Conservation (phyloP, 2,329 filamentous ascomycete genomes). For the Calonectria honghensis region DNA sequence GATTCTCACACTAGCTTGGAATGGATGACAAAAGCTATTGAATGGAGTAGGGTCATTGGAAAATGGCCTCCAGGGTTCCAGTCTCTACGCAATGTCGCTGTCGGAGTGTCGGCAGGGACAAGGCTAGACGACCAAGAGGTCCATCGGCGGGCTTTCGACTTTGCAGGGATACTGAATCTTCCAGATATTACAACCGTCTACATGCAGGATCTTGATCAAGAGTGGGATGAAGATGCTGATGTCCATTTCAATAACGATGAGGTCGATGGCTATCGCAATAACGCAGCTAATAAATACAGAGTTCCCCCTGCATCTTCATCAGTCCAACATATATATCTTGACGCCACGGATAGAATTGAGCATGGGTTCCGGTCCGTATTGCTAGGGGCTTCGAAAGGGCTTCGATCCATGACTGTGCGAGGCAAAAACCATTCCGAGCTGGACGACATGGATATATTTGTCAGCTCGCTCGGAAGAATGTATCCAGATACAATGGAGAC, state of each 20-base stretch:
- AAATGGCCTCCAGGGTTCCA: conserved; percentile 44
- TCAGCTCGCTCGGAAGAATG: rapidly evolving
- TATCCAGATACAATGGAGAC: conserved; percentile 21
- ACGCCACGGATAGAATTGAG: background rate
- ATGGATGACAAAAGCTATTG: conserved; percentile 32
- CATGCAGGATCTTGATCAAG: background rate
- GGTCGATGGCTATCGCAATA: background rate
- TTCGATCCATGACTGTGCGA: conserved; percentile 33
- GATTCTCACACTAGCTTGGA: conserved; percentile 18
- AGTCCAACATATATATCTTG: conserved; percentile 39
- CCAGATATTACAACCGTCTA: conserved; percentile 40
- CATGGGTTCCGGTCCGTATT: background rate
- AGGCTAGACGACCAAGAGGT: background rate
- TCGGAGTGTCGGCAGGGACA: conserved; percentile 20
- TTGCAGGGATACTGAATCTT: conserved; percentile 27
- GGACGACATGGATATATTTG: conserved; percentile 1
- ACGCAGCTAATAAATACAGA: background rate
- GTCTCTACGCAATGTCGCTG: conserved; percentile 31
- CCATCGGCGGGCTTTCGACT: background rate
- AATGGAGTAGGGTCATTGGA: background rate
- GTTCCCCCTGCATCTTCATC: conserved; percentile 34
- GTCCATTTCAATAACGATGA: background rate
- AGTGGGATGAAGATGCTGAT: background rate
- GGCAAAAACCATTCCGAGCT: background rate
- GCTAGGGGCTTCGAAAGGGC: background rate